Base-by-base conservation (phyloP, 257 asterid genomes). In the Fraxinus americana region DNA sequence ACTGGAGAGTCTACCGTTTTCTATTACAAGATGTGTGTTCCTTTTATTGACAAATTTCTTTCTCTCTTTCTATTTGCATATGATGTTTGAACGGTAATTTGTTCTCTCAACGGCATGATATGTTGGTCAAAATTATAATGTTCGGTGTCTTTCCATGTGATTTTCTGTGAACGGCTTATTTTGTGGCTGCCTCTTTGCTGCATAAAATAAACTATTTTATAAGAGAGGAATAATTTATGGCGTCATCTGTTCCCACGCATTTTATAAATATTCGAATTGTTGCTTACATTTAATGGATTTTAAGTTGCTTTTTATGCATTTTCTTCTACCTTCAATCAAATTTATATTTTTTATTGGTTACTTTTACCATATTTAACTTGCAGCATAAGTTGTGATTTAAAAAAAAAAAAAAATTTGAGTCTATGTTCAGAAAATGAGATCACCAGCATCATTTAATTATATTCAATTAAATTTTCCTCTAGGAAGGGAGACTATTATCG, bases 1-100 rank as follows among this genome's bases (percentile, higher is more conserved):
- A 72, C 97, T 0, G 97, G 94, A 76, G 97, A 92, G 85, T 90
- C 96, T 8, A 82, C 94, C 70, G 94, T 92, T 30, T 92, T 92
- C 81, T 92, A 90, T 82, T 85, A 89, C 86, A 92, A 92, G 90
- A 92, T 92, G 97, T 92, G 77, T 80, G 96, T 79, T 39, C 48
- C 57, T 69, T 75, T 21, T 52, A 10, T 45, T n/a, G 4, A 25
- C 8, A 23, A 48, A 48, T 14, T 4, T 48, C 57, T 13, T 1
- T 45, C 2, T 14, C 0, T 59, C 45, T 9, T 2, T 39, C 45
- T 39, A 39, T 8, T 8, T 39, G 45, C 45, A 9, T 39, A 39
- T 10, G 4, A 23, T 59, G 67, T n/a, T 59, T n/a, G 25, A 59
- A 7, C 5, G 21, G n/a, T 59, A 59, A 59, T 59, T 59, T 59